Evolutionary conservation across 1,139 yeast species (phyloP), one percentile per base, ranked within the genome.

Genomic region (Diutina mesorugosa): DNA sequence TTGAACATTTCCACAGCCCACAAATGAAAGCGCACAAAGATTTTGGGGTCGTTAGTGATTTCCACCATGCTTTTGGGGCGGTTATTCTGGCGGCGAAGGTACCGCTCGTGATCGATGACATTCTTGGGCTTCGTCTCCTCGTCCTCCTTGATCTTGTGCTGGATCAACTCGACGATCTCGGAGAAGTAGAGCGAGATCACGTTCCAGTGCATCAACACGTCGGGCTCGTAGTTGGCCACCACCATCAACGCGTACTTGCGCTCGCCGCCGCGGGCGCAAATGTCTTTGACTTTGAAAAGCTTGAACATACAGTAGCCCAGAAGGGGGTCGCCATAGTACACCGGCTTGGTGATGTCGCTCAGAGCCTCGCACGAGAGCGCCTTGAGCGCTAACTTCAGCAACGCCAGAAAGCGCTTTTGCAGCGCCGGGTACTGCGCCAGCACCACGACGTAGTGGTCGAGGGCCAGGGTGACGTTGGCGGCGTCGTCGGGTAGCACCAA

Each of bases 251-350:
- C 77, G 63, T 87, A 88, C 58, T 87, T 79, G 57, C 96, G 71
- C 63, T 86, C 93, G 6, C 87, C 83, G 1, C 96, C 96, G 57
- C 96, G 75, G 0, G 96, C 91, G 56, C 82, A 79, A 29, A 76
- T 71, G 66, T 89, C 96, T 47, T 75, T 75, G 14, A 88, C 72
- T 64, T 85, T 85, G 70, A 89, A 87, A 6, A 85, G 80, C 58
- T 81, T 74, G 45, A 82, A 79, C 28, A 88, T 69, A 50, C 91
- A 84, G 61, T 83, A 81, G 0, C 96, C 96, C 60, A 83, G 77
- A 3, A 73, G 66, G 7, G 80, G 78, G 63, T 88, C 95, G 2
- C 90, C 90, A 63, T 84, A 84, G 64, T 85, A 80, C 65, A 87
- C 72, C 0, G 95, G 93, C 57, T 83, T 79, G 41, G 80, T 72